These are phyloP conservation scores for Chondrostereum purpureum DNA, from an alignment of 1,284 basidiomycete species.

Conservation along the genomic window DNA sequence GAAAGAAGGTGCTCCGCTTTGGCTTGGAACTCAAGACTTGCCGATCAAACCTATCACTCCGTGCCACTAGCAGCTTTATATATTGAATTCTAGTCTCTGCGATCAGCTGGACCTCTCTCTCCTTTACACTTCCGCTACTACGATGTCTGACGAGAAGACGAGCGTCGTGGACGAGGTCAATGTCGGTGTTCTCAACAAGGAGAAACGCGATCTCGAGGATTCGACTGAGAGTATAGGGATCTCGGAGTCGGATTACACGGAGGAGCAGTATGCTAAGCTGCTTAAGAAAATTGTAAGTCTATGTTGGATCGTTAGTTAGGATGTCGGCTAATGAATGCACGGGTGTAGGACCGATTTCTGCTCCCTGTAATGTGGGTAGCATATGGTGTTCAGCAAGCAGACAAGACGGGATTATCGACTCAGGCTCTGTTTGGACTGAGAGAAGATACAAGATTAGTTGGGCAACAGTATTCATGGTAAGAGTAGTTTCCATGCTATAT, in stretches of 20 bases:
- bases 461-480: conserved; percentile 14
- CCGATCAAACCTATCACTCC: too few relatives aligned
- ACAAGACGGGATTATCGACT: conserved; percentile 14
- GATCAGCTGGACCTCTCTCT: too few relatives aligned
- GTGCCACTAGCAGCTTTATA: too few relatives aligned
- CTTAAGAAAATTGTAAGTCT: conserved; percentile 9
- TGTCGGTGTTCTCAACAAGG: neutral
- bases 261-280: conserved; percentile 9
- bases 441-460: conserved; percentile 12
- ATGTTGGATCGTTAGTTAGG: neutral
- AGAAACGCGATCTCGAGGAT: too few relatives aligned
- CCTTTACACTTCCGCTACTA: too few relatives aligned
- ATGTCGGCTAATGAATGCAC: neutral
- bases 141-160: neutral
- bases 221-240: too few relatives aligned
- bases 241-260: conserved; percentile 10
- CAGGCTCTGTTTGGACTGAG: conserved; percentile 12
- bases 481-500: conserved; percentile 2
- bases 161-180: neutral
- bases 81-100: too few relatives aligned
- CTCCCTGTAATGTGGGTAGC: conserved; percentile 13
- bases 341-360: conserved; percentile 9
- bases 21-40: neutral
- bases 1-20: neutral
- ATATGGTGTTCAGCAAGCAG: conserved; percentile 15